A percentile compares a stretch with the other conserved stretches of the same genome.
phyloP scores from a whole-genome alignment of 2,329 filamentous ascomycete genomes.

The Aspergillus sp. region DNA sequence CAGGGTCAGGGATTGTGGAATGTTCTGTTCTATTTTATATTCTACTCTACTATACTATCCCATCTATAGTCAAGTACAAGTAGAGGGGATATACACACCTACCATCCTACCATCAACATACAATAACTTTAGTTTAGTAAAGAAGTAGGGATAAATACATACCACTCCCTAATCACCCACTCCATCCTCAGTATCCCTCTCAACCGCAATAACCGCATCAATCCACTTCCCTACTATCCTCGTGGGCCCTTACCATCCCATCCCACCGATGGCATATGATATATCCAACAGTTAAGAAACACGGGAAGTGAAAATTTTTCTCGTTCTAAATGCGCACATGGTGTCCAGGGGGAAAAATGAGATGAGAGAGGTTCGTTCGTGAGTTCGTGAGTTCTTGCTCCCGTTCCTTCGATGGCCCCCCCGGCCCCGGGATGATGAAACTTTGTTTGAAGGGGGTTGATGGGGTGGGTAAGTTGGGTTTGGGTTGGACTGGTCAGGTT shows the following conservation, averaged over 20 bases:
- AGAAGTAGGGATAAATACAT: background rate
- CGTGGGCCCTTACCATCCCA: background rate
- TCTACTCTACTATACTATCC: background rate
- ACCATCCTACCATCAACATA: background rate
- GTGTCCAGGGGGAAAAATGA: background rate
- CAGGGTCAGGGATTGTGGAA: background rate
- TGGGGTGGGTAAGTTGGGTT: too few species aligned
- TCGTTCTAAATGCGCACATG: background rate
- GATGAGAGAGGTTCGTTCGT: too few species aligned
- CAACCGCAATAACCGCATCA: conserved; percentile 6
- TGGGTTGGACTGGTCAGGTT: too few species aligned
- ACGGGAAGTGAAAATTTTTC: background rate
- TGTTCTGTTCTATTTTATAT: background rate
- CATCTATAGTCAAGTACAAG: background rate
- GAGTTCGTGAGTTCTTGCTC: too few species aligned
- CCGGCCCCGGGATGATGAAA: too few species aligned
- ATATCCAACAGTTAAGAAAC: background rate
- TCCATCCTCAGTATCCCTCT: too few species aligned
- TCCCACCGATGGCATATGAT: background rate
- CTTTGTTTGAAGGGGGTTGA: too few species aligned
- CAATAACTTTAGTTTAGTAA: too few species aligned
- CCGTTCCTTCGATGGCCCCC: too few species aligned
- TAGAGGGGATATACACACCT: background rate
- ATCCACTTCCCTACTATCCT: background rate
- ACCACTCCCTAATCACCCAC: background rate